Evolutionary conservation across 352 stramenopile species (phyloP).

Genomic region (Pythium catenulatum): DNA sequence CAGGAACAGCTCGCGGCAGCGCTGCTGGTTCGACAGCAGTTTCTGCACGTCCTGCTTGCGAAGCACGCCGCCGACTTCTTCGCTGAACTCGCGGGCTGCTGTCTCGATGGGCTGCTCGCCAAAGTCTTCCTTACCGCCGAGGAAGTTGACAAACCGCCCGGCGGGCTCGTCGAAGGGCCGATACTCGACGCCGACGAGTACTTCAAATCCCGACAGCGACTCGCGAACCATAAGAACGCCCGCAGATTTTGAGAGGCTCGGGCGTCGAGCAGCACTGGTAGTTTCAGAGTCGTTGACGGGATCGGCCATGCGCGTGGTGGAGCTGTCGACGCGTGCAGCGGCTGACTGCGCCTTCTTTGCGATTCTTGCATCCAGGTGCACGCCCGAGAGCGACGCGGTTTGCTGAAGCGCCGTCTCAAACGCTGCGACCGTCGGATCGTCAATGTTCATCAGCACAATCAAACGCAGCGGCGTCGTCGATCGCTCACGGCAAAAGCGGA

Average conservation of each 20-base stretch:
- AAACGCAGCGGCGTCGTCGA: conserved; percentile 13
- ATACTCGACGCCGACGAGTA: not conserved
- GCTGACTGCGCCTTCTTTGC: not conserved
- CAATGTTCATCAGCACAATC: conserved; percentile 70
- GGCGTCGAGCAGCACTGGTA: no score
- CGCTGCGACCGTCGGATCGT: conserved; percentile 60
- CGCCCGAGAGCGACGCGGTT: not conserved
- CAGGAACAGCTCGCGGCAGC: not conserved
- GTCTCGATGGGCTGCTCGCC: not conserved
- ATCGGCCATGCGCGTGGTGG: no score
- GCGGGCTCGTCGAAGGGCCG: not conserved
- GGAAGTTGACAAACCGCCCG: conserved; percentile 1
- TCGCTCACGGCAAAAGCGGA: conserved; percentile 54
- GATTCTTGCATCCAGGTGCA: no score
- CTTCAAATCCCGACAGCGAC: no score
- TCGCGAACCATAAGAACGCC: no score
- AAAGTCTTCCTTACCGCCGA: not conserved
- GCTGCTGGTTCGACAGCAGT: not conserved
- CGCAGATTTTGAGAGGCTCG: no score
- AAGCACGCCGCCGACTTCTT: conserved; percentile 10
- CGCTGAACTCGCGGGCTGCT: not conserved
- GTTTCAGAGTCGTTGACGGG: no score
- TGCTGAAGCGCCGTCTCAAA: conserved; percentile 52
- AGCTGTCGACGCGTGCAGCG: not conserved
- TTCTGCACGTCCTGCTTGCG: not conserved